Conservation (phyloP, 495 filamentous ascomycete species). For the Trichoderma parareesei region DNA sequence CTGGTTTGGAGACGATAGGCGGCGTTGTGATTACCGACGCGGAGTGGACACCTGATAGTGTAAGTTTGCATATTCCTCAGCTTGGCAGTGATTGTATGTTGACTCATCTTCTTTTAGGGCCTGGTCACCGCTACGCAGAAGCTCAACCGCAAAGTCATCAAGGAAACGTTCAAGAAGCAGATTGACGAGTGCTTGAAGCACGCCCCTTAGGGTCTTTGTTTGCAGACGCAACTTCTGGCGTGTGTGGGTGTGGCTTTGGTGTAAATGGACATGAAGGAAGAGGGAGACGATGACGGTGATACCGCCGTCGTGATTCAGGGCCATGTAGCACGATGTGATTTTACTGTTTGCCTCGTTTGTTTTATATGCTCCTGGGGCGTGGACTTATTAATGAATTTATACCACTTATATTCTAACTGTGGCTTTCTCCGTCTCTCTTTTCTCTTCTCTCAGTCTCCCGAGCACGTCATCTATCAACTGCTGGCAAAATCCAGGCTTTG, state of each 20-base stretch:
- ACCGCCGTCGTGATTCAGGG: slow-evolving; percentile 5
- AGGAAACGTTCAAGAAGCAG: slow-evolving; percentile 46
- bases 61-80: slow-evolving; percentile 27
- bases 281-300: background rate
- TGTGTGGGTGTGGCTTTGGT: background rate
- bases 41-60: slow-evolving; percentile 58
- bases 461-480: too few relatives aligned
- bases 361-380: background rate
- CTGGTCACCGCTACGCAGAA: slow-evolving; percentile 57
- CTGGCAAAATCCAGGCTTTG: too few relatives aligned
- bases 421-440: background rate
- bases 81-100: background rate
- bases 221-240: background rate
- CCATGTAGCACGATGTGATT: slow-evolving; percentile 6
- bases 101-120: slow-evolving; percentile 30
- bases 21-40: slow-evolving; percentile 55
- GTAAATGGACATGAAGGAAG: background rate
- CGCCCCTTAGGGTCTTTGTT: background rate
- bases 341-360: background rate
- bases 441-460: background rate
- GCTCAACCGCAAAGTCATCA: slow-evolving; percentile 47
- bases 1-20: slow-evolving; percentile 47
- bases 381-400: slow-evolving; percentile 8
- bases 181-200: slow-evolving; percentile 31
- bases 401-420: background rate